Conservation (phyloP, 352 stramenopile species). For the Phytophthora constricta region DNA sequence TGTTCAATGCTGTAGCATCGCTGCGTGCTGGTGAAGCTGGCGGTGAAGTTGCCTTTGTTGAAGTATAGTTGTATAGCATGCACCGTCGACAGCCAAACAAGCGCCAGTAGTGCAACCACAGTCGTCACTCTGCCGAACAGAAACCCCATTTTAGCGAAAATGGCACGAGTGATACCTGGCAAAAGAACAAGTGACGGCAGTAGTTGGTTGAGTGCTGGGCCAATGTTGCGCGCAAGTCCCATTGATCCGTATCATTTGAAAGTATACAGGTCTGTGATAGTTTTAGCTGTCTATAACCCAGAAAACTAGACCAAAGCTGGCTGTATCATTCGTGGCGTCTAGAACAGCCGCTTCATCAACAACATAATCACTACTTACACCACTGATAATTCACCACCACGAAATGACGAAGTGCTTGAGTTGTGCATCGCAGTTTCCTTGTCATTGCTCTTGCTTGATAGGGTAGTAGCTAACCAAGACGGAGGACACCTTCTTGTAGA, state of each 20-base stretch:
- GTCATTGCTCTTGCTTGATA: neutral
- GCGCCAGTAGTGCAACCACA: neutral
- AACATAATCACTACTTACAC: too few species aligned
- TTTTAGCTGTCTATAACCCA: too few species aligned
- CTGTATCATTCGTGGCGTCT: too few species aligned
- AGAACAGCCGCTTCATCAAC: too few species aligned
- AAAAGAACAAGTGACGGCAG: neutral
- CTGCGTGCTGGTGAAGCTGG: neutral
- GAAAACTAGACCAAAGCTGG: too few species aligned
- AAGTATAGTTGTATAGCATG: neutral
- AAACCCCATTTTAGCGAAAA: neutral
- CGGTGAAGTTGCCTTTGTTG: neutral
- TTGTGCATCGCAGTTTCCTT: too few species aligned
- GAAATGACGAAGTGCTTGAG: neutral
- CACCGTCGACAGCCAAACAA: neutral
- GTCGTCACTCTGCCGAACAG: neutral
- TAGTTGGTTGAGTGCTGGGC: neutral
- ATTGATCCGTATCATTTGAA: neutral
- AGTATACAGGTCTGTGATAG: too few species aligned
- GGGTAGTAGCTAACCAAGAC: neutral
- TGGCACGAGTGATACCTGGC: neutral
- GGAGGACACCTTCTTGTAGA: neutral
- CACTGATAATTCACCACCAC: neutral
- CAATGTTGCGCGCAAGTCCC: neutral
- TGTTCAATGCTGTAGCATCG: neutral